Base-by-base conservation (phyloP, 2,329 filamentous ascomycete genomes). In the Penicillium sp. region DNA sequence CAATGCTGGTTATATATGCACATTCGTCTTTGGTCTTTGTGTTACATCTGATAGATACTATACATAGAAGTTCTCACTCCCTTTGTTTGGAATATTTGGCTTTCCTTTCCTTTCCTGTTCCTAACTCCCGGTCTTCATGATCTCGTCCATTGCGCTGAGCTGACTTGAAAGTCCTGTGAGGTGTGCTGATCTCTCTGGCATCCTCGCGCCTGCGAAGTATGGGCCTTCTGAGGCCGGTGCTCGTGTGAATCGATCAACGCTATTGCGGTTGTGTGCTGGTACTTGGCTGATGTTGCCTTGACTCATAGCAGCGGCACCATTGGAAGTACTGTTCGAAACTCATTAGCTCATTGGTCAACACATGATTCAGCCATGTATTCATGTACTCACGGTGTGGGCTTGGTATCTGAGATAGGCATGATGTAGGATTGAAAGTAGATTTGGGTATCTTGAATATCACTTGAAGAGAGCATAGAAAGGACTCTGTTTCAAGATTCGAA, bases 171-270 rank as follows among this genome's bases (percentile, higher is more conserved):
- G 60, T n/a, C 65, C 59, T n/a, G 49, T 60, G 36, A 65, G 53
- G 43, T 73, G 70, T 24, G 64, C 60, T 10, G 66, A 63, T 44
- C 71, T 67, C 11, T 70, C 67, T 42, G 52, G 54, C 56, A 71
- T 69, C n/a, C 67, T 63, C 38, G 66, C 68, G 5, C 61, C 60
- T 21, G 64, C 67, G 56, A 68, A 73, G 56, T 72, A 73, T 31
- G 71, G 68, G 10, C 62, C 65, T 14, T 73, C 69, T 5, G 66
- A 58, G 7, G 67, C 62, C 10, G 65, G 57, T 27, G 64, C 59
- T 31, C 67, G 61, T 11, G 61, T 60, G 36, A 66, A 71, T 43
- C 66, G 64, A 22, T 70, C 67, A 11, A 68, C 60, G 5, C 54
- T 59, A 49, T 54, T 64, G 51, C 59, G 53, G 34, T 34, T 64